Base-by-base conservation (phyloP, 805 yeast species). In the Sugiyamaella chiloensis region DNA sequence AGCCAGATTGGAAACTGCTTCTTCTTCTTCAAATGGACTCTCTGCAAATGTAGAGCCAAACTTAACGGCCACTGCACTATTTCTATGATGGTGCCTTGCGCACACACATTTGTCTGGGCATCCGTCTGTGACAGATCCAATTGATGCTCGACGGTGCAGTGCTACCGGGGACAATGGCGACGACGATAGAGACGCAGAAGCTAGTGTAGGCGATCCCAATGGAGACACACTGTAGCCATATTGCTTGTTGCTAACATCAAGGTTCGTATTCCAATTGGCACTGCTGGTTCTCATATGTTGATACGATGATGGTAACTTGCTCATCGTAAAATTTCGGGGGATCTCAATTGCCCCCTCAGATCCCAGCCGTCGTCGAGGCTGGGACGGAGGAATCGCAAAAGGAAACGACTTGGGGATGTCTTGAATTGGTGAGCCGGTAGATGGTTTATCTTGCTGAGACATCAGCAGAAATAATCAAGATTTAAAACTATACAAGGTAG, bases 21-120 rank as follows among this genome's bases (percentile, higher is more conserved):
- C 46, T 7, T 48, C 46, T 2, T 50, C 52, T 7, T 41, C 47
- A 26, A 58, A 50, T 20, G 45, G 50, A 34, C 37, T 42, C 30
- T 31, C 47, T 11, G 23, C 14, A 20, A 32, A 41, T 2, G 51
- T 47, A 20, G 52, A 48, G 32, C 49, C 24, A 36, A 61, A 61
- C 40, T 54, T 48, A 39, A 61, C 57, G 7, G 65, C 65, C 8
- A 56, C 56, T 3, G 59, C 47, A 24, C 56, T 49, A n/a, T 59
- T 52, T 7, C 65, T 56, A 32, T 57, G 61, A 46, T 61, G 65
- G 46, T 61, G 64, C 24, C 59, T 54, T n/a, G 54, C 27, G 32
- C 53, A 52, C 32, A 47, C 39, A 23, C 54, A 42, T 11, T 29
- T 11, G 29, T 16, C 44, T 24, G 24, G 24, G 24, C 39, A 14